These are phyloP conservation scores for Alectoria sarmentosa DNA, from an alignment of 495 filamentous ascomycete species.

Conservation along the genomic window DNA sequence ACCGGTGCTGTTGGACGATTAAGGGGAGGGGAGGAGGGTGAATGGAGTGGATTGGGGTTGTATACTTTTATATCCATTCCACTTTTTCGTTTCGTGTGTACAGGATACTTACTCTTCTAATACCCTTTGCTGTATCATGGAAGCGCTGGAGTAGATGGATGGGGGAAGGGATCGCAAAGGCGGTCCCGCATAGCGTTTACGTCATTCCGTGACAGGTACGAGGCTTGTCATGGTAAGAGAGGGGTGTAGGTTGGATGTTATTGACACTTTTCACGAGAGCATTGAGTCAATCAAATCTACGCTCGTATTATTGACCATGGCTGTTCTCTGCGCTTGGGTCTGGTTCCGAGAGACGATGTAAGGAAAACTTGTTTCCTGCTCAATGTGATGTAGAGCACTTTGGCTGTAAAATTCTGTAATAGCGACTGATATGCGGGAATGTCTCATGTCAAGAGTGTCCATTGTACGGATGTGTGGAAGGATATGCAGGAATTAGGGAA, in stretches of 20 bases:
- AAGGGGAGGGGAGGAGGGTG: background rate
- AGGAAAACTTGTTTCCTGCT: background rate
- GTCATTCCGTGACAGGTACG: background rate
- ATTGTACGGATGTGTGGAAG: no score
- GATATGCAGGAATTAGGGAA: no score
- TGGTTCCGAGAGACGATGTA: background rate
- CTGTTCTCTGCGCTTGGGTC: background rate
- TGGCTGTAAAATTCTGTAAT: no score
- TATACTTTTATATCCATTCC: slow-evolving; percentile 6
- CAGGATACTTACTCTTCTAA: slow-evolving; percentile 4
- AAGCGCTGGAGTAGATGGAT: slow-evolving; percentile 1
- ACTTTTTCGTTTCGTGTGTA: background rate
- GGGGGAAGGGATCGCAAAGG: background rate
- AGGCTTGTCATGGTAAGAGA: background rate
- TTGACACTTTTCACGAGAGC: background rate
- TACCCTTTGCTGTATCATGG: slow-evolving; percentile 4
- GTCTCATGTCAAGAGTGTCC: no score
- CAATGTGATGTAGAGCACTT: no score
- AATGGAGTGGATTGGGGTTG: background rate
- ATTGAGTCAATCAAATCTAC: background rate
- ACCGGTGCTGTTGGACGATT: slow-evolving; percentile 32
- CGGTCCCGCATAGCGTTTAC: background rate
- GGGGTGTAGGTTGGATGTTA: background rate
- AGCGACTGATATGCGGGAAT: no score
- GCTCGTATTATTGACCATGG: background rate